phyloP scores from a whole-genome alignment of 345 rosid species.

The Gossypium australe region DNA sequence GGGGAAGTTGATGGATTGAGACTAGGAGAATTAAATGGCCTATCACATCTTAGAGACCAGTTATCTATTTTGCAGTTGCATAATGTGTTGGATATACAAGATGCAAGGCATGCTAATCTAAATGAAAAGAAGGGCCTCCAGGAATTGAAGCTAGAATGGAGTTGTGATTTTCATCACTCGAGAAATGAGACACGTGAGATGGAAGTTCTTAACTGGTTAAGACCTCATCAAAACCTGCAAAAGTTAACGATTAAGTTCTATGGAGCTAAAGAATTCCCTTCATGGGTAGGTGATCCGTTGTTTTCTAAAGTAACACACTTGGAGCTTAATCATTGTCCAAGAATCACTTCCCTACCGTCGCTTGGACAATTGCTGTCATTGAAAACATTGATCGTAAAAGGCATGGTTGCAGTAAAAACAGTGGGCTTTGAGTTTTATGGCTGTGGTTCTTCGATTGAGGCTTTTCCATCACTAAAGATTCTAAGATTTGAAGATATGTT shows the following conservation, averaged over 20 bases:
- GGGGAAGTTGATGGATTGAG: conserved; percentile 13
- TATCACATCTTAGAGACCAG: conserved; percentile 10
- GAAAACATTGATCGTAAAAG: conserved; percentile 14
- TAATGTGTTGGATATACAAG: conserved; percentile 13
- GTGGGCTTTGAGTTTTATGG: conserved; percentile 26
- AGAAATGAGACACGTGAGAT: neutral
- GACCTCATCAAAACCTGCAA: conserved; percentile 21
- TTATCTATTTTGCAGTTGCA: conserved; percentile 16
- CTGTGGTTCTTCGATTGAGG: neutral
- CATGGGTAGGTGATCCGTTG: conserved; percentile 27
- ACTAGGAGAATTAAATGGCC: conserved; percentile 10
- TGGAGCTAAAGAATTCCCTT: conserved; percentile 20
- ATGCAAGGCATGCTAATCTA: conserved; percentile 13
- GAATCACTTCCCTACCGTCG: conserved; percentile 19
- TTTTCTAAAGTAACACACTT: conserved; percentile 15
- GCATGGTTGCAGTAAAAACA: conserved; percentile 17
- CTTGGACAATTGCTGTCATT: conserved; percentile 24
- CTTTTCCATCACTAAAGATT: conserved; percentile 19
- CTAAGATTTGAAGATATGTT: conserved; percentile 18
- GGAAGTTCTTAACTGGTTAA: conserved; percentile 17
- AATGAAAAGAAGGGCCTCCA: conserved; percentile 14
- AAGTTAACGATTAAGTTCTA: conserved; percentile 8
- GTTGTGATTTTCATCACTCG: neutral
- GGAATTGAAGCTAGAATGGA: conserved; percentile 17
- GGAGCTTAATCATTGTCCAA: conserved; percentile 8